Evolutionary conservation across 768 basidiomycete species (phyloP).

Genomic region (Lentinula detonsa): DNA sequence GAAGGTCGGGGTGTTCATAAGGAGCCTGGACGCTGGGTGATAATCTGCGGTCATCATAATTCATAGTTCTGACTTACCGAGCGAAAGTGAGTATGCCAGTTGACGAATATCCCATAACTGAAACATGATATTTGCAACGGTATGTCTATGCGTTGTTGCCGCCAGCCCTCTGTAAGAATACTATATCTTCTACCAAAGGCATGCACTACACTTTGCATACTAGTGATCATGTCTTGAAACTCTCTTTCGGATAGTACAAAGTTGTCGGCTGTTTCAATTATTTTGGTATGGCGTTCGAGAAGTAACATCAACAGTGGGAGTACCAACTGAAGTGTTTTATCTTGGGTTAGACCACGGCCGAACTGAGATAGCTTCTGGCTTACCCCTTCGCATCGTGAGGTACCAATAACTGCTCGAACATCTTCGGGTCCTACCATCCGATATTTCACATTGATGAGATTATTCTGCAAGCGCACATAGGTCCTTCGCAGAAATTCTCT

Average conservation of each 20-base stretch:
- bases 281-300: slow-evolving; percentile 12
- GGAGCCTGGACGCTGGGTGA: not conserved
- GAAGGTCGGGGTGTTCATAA: not conserved
- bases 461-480: not conserved
- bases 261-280: slow-evolving; percentile 9
- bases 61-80: not conserved
- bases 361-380: not conserved
- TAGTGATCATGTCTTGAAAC: slow-evolving; percentile 10
- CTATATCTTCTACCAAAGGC: slow-evolving; percentile 11
- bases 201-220: slow-evolving; percentile 8
- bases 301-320: slow-evolving; percentile 10
- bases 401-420: slow-evolving; percentile 10
- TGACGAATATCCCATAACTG: slow-evolving; percentile 11
- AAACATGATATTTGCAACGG: slow-evolving; percentile 10
- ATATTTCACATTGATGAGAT: slow-evolving; percentile 7
- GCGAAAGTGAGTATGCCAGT: slow-evolving; percentile 9
- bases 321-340: slow-evolving; percentile 2
- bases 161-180: slow-evolving; percentile 13
- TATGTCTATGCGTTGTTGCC: slow-evolving; percentile 11
- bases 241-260: slow-evolving; percentile 12
- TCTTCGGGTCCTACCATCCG: slow-evolving; percentile 10
- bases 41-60: not conserved
- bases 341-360: no score
- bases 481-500: slow-evolving; percentile 6
- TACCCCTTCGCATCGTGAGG: slow-evolving; percentile 11